Conservation (phyloP, 2,329 filamentous ascomycete genomes). For the Macrophomina tecta region DNA sequence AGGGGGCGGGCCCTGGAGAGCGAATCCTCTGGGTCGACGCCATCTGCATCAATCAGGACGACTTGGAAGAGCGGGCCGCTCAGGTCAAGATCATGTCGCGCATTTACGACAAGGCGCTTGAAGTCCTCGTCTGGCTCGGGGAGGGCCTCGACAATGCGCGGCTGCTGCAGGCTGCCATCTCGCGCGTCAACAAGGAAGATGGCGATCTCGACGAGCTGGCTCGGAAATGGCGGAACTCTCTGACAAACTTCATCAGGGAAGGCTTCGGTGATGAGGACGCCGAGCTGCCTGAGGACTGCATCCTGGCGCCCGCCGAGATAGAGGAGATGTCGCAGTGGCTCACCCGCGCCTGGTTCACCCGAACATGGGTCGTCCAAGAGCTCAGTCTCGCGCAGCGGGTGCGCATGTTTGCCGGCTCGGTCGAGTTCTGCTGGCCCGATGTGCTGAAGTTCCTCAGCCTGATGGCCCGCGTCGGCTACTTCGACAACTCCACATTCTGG, state of each 20-base stretch:
- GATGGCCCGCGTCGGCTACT: constrained; percentile 9
- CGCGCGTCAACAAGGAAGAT: constrained; percentile 5
- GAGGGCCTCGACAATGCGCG: not conserved
- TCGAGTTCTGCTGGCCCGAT: constrained; percentile 15
- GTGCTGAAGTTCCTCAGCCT: constrained; percentile 18
- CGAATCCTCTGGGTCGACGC: constrained; percentile 30
- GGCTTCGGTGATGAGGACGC: not conserved
- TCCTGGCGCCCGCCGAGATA: not conserved
- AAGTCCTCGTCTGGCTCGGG: constrained; percentile 31
- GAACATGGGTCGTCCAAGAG: constrained; percentile 23
- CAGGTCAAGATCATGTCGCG: constrained; percentile 31
- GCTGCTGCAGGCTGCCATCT: constrained; percentile 2
- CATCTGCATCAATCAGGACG: constrained; percentile 32
- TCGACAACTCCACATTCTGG: constrained; percentile 13
- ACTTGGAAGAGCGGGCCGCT: constrained; percentile 21
- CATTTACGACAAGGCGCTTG: constrained; percentile 28
- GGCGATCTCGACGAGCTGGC: not conserved
- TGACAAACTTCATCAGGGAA: not conserved
- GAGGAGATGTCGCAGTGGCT: constrained; percentile 6
- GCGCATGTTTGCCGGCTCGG: not conserved
- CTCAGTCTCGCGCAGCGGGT: constrained; percentile 15
- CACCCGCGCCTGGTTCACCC: constrained; percentile 11
- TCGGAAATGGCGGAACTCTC: constrained; percentile 12
- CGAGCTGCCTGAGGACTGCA: constrained; percentile 1
- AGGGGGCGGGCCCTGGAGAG: not conserved